Base-by-base conservation (phyloP, 2,329 filamentous ascomycete genomes). In the Thelonectria rubi region DNA sequence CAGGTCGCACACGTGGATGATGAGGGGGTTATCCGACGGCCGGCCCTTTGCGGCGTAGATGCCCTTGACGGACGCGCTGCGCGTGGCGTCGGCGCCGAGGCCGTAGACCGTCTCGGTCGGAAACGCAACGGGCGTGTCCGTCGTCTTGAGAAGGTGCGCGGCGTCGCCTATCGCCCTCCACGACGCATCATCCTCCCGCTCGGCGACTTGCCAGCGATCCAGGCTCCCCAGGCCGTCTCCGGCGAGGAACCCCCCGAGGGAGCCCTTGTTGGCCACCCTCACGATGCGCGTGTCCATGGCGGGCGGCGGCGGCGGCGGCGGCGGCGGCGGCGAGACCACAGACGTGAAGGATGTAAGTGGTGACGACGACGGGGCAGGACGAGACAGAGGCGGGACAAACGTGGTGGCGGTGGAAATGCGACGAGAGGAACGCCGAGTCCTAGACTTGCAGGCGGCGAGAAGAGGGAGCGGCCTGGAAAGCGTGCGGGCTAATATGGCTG, bases 51-150 rank as follows among this genome's bases (percentile, higher is more conserved):
- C 93, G 20, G 87, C 84, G 77, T 95, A 99, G 68, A 99, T 99
- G n/a, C 93, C 94, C 72, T 85, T 88, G 7, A 98, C 94, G 2
- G 94, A 91, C 21, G 81, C 82, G 71, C 89, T 93, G 70, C 93
- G 87, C 24, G 94, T 98, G 11, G 95, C 95, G 79, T 98, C 95
- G 14, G 95, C 95, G n/a, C 93, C 95, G 8, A 99, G 84, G 0
- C 95, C 95, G 75, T 99, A 99, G 1, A 99, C 95, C 0, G 95
- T 99, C 79, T 99, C 95, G 0, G 95, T 99, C 1, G 95, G 95
- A 74, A 99, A 99, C 1, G 92, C 95, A 49, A 99, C 93, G 5
- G 95, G 95, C 3, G 85, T 84, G 73, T 92, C 84, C 53, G 84
- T 88, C 17, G 82, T 82, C 53, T 82, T 85, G 37, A 97, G 81